phyloP scores from a whole-genome alignment of 768 basidiomycete genomes.

The Trametes maxima region DNA sequence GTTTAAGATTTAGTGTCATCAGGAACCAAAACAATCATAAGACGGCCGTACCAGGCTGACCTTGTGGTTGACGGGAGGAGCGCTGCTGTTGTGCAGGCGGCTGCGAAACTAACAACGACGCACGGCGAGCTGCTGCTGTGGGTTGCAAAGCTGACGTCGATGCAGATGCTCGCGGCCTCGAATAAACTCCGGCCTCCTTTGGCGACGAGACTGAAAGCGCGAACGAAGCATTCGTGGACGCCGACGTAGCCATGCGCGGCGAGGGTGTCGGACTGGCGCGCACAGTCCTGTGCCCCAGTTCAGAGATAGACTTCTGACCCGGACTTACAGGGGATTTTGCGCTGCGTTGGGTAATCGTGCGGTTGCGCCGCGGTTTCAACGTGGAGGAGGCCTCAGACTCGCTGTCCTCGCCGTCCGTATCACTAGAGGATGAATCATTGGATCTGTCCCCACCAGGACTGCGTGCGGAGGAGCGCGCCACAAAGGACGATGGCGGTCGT shows the following conservation, averaged over 20 bases:
- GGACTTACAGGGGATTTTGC: conserved; percentile 9
- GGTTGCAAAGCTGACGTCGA: conserved; percentile 63
- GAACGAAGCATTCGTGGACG: conserved; percentile 16
- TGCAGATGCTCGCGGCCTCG: conserved; percentile 51
- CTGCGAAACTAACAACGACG: conserved; percentile 36
- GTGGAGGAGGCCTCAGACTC: conserved; percentile 33
- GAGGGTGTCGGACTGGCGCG: conserved; percentile 10
- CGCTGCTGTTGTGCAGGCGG: not conserved
- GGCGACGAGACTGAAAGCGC: not conserved
- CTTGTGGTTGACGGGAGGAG: conserved; percentile 4
- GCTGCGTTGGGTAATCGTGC: conserved; percentile 35
- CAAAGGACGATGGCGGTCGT: conserved; percentile 28
- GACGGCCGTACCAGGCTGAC: conserved; percentile 6
- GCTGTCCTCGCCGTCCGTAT: conserved; percentile 38
- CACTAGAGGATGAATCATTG: conserved; percentile 17
- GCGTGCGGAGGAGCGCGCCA: conserved; percentile 16
- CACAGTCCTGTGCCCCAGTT: conserved; percentile 30
- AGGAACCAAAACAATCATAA: not conserved
- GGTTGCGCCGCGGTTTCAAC: conserved; percentile 37
- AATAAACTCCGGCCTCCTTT: conserved; percentile 23
- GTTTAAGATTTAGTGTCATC: not conserved
- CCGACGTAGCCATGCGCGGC: conserved; percentile 23
- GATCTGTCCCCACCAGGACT: conserved; percentile 10
- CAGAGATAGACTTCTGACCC: conserved; percentile 28
- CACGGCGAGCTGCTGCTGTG: conserved; percentile 52